Evolutionary conservation across 108 stramenopile genomes (phyloP), one percentile per base, ranked within the genome.

Genomic region (Cyclostephanos tholiformis): DNA sequence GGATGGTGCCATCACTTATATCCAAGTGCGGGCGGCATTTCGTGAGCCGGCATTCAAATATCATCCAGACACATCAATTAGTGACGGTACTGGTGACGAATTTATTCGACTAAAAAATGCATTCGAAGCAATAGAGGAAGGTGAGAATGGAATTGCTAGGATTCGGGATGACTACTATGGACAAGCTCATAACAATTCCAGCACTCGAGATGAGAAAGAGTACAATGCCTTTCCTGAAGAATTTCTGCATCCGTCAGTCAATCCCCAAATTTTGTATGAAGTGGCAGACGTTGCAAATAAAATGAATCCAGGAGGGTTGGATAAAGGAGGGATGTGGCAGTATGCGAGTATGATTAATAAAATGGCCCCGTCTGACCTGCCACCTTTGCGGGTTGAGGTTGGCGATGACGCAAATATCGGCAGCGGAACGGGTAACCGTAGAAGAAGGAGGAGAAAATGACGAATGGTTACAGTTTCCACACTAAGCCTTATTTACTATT

Each of bases 301-400:
- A 55, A 78, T 78, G 77, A 69, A 69, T 71, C 77, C 77, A 10
- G 77, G 65, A 2, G 77, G 77, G 5, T 67, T 78, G 50, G 77
- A 78, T 61, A 63, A 46, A 56, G 77, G 77, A 53, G 77, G 77
- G 27, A 78, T 78, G 77, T 78, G 77, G 77, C 65, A 71, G 19
- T 78, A 78, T 66, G 77, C 77, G 44, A 71, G 52, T 19, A 78
- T 71, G 70, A 63, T 78, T 50, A 41, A 50, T 39, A 48, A 71
- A 0, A 60, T 60, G 65, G 57, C 13, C 1, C 0, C 44, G 16
- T 46, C 44, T 14, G 16, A 46, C 32, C 46, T 78, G 23, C 77
- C 77, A 29, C 77, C 70, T 4, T 60, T 78, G 20, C 77, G 69
- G 10, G 65, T 78, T 19, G 77, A 58, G 20, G 55, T 49, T 41